Evolutionary conservation across 768 basidiomycete genomes (phyloP), one percentile per base, ranked within the genome.

Genomic region (Russula abietina): DNA sequence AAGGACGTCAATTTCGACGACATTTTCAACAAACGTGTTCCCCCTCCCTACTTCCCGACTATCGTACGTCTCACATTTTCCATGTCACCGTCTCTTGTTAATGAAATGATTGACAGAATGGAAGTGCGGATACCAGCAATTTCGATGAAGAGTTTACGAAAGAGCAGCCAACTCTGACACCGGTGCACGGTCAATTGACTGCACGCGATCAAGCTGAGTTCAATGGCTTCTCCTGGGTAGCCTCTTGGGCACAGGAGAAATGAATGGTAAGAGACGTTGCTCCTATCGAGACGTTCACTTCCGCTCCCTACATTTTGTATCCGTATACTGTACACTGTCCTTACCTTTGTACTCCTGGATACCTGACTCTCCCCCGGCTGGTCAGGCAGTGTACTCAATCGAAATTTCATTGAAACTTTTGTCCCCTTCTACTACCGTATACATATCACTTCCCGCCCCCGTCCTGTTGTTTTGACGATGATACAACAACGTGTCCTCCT

Each of bases 1-100:
- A 94, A 95, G 75, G 97, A 98, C 73, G 91, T 96, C 54, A 98
- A 77, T 77, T 99, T 89, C 73, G 97, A 98, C 67, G 96, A 98
- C 74, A 90, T 99, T n/a, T 73, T 96, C 67, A 81, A 97, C 78
- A 98, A 98, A 76, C 91, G 95, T 63, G 93, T 98, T 70, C 94
- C 95, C 24, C 91, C 94, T 24, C 92, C 96, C 4, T 99, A 98
- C 79, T 94, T 93, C 85, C 97, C 97, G 17, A 91, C 88, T 2
- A 93, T 99, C 70, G 94, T 93, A 71, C 73, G 91, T 75, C 9
- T 53, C 51, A 26, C n/a, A 2, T 39, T 57, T 16, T n/a, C 5
- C 17, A 17, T 39, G 45, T 49, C n/a, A 24, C 56, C 30, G 22
- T 52, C 53, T 61, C 28, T 58, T 60, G 53, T 33, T 30, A 33